Base-by-base conservation (phyloP, 352 stramenopile species). In the Pythium folliculosum region DNA sequence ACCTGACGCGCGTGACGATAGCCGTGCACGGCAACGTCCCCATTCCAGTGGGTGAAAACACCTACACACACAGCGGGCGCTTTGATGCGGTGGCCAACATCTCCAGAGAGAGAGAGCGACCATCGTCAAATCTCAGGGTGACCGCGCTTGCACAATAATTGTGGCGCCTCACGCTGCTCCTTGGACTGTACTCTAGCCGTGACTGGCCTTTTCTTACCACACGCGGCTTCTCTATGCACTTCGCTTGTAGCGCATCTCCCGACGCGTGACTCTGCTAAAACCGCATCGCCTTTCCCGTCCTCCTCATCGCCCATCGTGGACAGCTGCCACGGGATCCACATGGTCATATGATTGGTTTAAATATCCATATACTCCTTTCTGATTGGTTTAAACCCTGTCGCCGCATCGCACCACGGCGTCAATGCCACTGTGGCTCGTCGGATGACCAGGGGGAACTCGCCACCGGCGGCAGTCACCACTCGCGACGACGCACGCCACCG, bases 341-440 rank as follows among this genome's bases (percentile, higher is more conserved):
- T 30, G 47, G 3, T 14, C 58, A 65, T 65, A 6, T 49, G 58
- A 54, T 65, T 65, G 58, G 58, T 27, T 23, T 4, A 58, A 65
- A 56, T 40, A 22, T 23, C 27, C 10, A 40, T 25, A 40, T 27
- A 38, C 3, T 0, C 32, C 13, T 57, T 1, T 51, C 16, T n/a
- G n/a, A 66, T 66, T 66, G 60, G 60, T 47, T 4, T 10, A 66
- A 59, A 66, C 23, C 48, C 16, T 2, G 49, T 66, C 50, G 49
- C 50, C 21, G 5, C 22, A 38, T 59, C 38, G 30, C 38, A 21
- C 27, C 27, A 32, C 27, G 27, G 27, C 27, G 32, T 14, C 22
- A 30, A 25, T 27, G 4, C 12, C 56, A 59, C 45, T 30, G 45
- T 52, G 45, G 45, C 45, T 6, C 37, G n/a, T 9, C 23, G 27